Base-by-base conservation (phyloP, 345 rosid genomes). In the Excoecaria agallocha region DNA sequence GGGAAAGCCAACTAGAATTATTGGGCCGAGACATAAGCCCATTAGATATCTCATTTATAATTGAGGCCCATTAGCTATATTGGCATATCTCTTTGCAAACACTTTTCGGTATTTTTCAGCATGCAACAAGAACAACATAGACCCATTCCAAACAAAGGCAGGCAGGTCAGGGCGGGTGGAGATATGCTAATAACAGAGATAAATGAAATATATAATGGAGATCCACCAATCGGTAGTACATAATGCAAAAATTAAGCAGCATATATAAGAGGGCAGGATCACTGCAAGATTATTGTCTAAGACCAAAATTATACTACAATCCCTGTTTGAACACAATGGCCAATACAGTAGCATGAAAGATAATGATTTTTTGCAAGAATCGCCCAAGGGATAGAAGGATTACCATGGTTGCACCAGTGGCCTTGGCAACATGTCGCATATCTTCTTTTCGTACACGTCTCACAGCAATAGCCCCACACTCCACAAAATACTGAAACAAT, bases 381-480 rank as follows among this genome's bases (percentile, higher is more conserved):
- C 22, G 63, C 54, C 41, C 22, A 55, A 58, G 52, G 66, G 73
- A 77, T 39, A 55, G 46, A 50, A 51, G 48, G 35, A 61, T 6
- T 74, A 90, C 99, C 93, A 91, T 77, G 64, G 99, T 93, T 73
- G 97, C 99, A 74, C 98, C 99, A 76, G 96, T 95, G 41, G 98
- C 98, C 85, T 96, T 96, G 60, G 99, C 99, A 73, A 96, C 86
- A 79, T 91, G 97, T 16, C 97, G 96, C 97, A 93, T 90, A 84
- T 96, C 98, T 83, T 96, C 99, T 76, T 93, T 96, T 67, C 89
- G 87, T 56, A 93, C 96, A 83, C 98, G 97, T 70, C 98, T 86
- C 69, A 93, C 97, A 81, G 99, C 99, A 84, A 95, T 88, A 79
- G 98, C 97, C 77, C 97, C 93, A 76, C 92, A 93, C 86, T 91